Evolutionary conservation across 805 yeast species (phyloP), one percentile per base, ranked within the genome.

Genomic region (Nakazawaea ambrosiae): DNA sequence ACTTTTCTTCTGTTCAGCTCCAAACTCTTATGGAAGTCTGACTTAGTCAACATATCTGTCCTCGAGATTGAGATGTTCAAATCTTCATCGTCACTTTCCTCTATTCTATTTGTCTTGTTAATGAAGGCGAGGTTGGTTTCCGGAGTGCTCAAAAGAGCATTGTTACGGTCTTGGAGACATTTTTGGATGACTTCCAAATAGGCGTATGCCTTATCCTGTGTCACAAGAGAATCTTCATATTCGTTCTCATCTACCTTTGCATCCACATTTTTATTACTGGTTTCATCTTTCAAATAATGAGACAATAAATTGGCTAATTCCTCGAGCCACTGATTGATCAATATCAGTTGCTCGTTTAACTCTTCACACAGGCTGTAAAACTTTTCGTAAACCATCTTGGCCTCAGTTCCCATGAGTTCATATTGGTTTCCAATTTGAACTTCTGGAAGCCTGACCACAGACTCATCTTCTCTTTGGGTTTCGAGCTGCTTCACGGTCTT

Each of bases 141-240:
- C 14, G 50, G 55, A 4, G 51, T 46, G 1, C 66, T 59, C 28
- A 49, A 49, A 2, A 69, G 28, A 1, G 62, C 45, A 3, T 45
- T 40, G 18, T 58, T 69, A 39, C 81, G 54, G 45, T 74, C 79
- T 20, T 50, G 55, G 23, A 78, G 46, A 3, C 66, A 50, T 33
- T 63, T 57, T 38, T 75, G 75, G 6, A 83, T 42, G 15, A 73
- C 70, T 36, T 73, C 75, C 41, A 84, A 60, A 40, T 75, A 68
- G 0, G 73, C 66, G 28, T 75, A 74, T 0, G 81, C 81, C 41
- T 71, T 66, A 41, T 82, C 94, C 55, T 90, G 97, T 33, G 73
- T 79, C 29, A 75, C 74, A 34, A 90, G 62, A 0, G 95, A 78
- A 4, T 70, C 71, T 10, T 75, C 78, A 55, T 89, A 92, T 49